Base-by-base conservation (phyloP, 1,284 basidiomycete genomes). In the Cryptococcus sp. region DNA sequence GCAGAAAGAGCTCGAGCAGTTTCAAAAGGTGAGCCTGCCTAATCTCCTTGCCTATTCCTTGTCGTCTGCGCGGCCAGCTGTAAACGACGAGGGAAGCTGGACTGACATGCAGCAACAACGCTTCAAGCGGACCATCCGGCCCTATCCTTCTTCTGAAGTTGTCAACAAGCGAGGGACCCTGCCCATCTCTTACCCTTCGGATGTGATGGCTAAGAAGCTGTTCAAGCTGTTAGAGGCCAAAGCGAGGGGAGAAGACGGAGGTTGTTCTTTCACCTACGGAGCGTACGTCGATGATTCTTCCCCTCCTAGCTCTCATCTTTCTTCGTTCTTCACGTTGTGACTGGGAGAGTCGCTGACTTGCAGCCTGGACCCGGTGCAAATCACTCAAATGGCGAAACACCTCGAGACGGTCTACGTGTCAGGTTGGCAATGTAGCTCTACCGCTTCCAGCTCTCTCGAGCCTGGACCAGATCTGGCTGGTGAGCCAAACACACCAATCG, bases 341-440 rank as follows among this genome's bases (percentile, higher is more conserved):
- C 26, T 26, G 25, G 22, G 39, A 16, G 19, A 3, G 9, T 28
- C 21, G 10, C 19, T 5, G 5, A 36, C 21, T 7, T 18, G 23
- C 45, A 39, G 90, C 26, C 83, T 98, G 56, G 95, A 98, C 74
- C 91, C 93, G 2, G 92, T 98, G 12, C 94, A 98, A 76, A 80
- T 81, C 36, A 80, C 91, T 0, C 94, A 99, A 74, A 97, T 97
- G 92, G 95, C 92, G 7, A 81, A 81, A 63, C 82, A 92, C 72
- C 89, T 95, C 65, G 90, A 97, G 68, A 86, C 90, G 21, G 86
- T 97, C 42, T 98, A 98, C 70, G 80, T 99, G 23, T 95, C 90
- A 34, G 94, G 94, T 23, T 99, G 94, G 93, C 89, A 80, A 83
- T 89, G 87, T 22, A 81, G 83, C 32, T 87, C 85, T 39, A 97